These are phyloP conservation scores for Paecilomyces sp. DNA, from an alignment of 2,329 filamentous ascomycete species.

Conservation along the genomic window DNA sequence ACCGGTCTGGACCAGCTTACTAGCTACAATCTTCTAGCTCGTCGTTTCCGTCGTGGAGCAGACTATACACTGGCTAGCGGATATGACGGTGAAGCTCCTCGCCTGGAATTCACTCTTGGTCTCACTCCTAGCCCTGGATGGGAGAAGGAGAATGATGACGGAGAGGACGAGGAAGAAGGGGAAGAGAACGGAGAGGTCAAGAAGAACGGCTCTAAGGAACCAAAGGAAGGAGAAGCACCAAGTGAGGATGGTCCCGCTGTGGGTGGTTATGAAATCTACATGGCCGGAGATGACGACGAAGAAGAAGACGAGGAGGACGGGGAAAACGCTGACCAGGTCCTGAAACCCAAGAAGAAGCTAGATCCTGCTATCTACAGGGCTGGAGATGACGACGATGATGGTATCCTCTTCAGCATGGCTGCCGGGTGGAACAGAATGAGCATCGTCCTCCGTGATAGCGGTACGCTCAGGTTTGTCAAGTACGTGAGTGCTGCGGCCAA, in stretches of 20 bases:
- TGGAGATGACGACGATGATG: conserved; percentile 64
- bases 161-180: conserved; percentile 41
- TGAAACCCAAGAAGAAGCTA: conserved; percentile 21
- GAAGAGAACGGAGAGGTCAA: conserved; percentile 14
- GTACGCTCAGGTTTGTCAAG: conserved; percentile 88
- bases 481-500: conserved; percentile 77
- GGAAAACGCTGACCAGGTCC: conserved; percentile 22
- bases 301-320: conserved; percentile 40
- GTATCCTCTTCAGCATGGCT: conserved; percentile 61
- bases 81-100: conserved; percentile 62
- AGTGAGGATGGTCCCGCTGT: conserved; percentile 31
- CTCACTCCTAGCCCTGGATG: conserved; percentile 81
- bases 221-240: conserved; percentile 27
- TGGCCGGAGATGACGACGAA: conserved; percentile 68
- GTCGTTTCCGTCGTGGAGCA: conserved; percentile 75
- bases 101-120: conserved; percentile 79
- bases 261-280: conserved; percentile 65
- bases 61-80: conserved; percentile 93
- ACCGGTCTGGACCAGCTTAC: conserved; percentile 63
- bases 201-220: conserved; percentile 4
- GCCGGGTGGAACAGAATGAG: conserved; percentile 85
- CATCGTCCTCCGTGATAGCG: conserved; percentile 80
- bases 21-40: conserved; percentile 69
- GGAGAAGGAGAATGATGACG: conserved; percentile 62
- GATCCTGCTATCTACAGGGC: conserved; percentile 87